These are phyloP conservation scores for Incumbomyces delicatus DNA, from an alignment of 2,329 filamentous ascomycete genomes.

Conservation along the genomic window DNA sequence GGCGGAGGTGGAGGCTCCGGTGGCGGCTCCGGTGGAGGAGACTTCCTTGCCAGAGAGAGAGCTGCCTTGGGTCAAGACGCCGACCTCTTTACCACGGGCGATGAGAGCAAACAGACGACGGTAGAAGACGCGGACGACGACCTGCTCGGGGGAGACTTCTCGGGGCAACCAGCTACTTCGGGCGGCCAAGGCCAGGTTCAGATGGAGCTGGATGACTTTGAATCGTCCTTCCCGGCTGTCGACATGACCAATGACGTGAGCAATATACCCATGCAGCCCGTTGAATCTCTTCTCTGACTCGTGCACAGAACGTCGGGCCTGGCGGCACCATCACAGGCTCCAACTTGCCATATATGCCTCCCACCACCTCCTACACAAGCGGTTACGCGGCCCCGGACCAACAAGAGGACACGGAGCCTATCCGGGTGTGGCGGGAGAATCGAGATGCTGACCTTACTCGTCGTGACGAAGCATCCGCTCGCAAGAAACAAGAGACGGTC, in stretches of 20 bases:
- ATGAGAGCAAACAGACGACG: conserved; percentile 53
- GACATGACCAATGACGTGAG: conserved; percentile 61
- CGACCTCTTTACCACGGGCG: conserved; percentile 71
- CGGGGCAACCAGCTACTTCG: conserved; percentile 19
- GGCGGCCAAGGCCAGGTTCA: conserved; percentile 30
- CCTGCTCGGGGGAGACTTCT: conserved; percentile 50
- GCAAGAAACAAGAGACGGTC: conserved; percentile 75
- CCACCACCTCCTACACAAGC: conserved; percentile 9
- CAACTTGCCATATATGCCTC: conserved; percentile 43
- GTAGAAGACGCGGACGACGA: conserved; percentile 60
- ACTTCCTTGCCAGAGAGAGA: conserved; percentile 87
- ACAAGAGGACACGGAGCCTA: conserved; percentile 49
- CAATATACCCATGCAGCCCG: background rate
- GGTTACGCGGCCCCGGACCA: conserved; percentile 55
- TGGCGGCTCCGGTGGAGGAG: conserved; percentile 52
- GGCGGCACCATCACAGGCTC: conserved; percentile 72
- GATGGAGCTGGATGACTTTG: conserved; percentile 52
- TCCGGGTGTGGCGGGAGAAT: conserved; percentile 77
- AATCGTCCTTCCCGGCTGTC: conserved; percentile 85
- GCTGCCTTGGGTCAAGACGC: conserved; percentile 87
- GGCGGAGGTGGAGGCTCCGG: too few relatives aligned
- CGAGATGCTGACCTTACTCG: conserved; percentile 74
- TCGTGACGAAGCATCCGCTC: conserved; percentile 71
- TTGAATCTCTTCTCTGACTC: background rate
- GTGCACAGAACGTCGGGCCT: conserved; percentile 55